Conservation (phyloP, 2,329 filamentous ascomycete species). For the Fusarium sp. region DNA sequence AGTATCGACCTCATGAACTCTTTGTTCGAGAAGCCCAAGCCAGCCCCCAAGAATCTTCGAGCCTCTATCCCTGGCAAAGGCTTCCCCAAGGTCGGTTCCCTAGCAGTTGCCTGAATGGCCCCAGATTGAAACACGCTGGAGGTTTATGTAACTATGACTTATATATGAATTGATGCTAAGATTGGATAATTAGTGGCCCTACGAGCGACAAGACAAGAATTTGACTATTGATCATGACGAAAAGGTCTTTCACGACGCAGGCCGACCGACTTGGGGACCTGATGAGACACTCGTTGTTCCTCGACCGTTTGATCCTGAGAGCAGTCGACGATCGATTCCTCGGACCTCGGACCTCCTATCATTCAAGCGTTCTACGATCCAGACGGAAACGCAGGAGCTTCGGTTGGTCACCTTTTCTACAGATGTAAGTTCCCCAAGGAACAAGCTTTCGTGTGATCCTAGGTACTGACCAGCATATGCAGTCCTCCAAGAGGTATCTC, state of each 20-base stretch:
- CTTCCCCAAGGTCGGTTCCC: slow-evolving; percentile 88
- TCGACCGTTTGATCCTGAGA: slow-evolving; percentile 55
- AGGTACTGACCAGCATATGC: slow-evolving; percentile 29
- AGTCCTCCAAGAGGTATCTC: slow-evolving; percentile 69
- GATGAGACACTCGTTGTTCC: slow-evolving; percentile 78
- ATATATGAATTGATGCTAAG: slow-evolving; percentile 59
- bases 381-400: slow-evolving; percentile 73
- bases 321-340: slow-evolving; percentile 43
- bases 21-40: slow-evolving; percentile 81
- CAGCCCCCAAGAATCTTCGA: slow-evolving; percentile 65
- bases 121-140: slow-evolving; percentile 41
- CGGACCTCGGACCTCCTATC: slow-evolving; percentile 48
- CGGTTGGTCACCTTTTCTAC: slow-evolving; percentile 73
- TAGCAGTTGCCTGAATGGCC: slow-evolving; percentile 52
- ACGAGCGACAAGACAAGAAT: slow-evolving; percentile 81
- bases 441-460: neutral
- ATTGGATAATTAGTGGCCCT: slow-evolving; percentile 79
- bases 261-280: slow-evolving; percentile 84
- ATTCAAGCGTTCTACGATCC: slow-evolving; percentile 60
- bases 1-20: slow-evolving; percentile 98
- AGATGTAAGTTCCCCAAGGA: slow-evolving; percentile 54
- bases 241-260: slow-evolving; percentile 76
- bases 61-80: slow-evolving; percentile 69
- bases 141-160: slow-evolving; percentile 51
- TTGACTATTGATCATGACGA: slow-evolving; percentile 74